phyloP scores from a whole-genome alignment of 2,329 filamentous ascomycete genomes.

The Tolypocladium album region DNA sequence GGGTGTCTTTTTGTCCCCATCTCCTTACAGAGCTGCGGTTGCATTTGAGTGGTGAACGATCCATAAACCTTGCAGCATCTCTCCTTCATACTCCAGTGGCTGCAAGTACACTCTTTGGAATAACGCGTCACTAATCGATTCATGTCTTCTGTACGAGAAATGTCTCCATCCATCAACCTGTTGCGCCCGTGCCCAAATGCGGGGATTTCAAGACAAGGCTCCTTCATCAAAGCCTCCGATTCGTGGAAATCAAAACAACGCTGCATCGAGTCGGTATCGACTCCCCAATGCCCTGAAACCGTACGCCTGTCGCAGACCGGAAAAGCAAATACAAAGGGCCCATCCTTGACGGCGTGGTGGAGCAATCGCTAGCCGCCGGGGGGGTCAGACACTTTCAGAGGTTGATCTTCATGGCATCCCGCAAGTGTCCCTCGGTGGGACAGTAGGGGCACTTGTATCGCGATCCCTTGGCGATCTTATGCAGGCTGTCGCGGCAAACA shows the following conservation, averaged over 20 bases:
- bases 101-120: not conserved
- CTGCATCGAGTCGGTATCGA: not conserved
- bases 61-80: not conserved
- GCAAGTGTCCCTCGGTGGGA: conserved; percentile 67
- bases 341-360: not conserved
- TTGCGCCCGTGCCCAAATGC: not conserved
- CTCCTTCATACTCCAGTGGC: not conserved
- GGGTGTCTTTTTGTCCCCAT: not conserved
- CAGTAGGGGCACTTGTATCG: conserved; percentile 97
- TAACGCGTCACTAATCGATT: not conserved
- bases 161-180: not conserved
- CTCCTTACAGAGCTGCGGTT: not conserved
- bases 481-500: conserved; percentile 73
- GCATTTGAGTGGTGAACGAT: not conserved
- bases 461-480: conserved; percentile 65
- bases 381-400: conserved; percentile 28
- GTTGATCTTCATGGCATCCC: conserved; percentile 65
- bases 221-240: not conserved
- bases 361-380: not conserved
- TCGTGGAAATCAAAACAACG: not conserved
- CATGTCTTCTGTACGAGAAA: not conserved
- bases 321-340: not conserved
- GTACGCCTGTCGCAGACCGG: not conserved
- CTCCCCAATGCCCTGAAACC: not conserved
- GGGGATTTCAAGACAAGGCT: not conserved